A percentile compares a stretch with the other conserved stretches of the same genome.
Evolutionary conservation across 768 basidiomycete genomes (phyloP).

Genomic region (Termitomyces bulborhizus): DNA sequence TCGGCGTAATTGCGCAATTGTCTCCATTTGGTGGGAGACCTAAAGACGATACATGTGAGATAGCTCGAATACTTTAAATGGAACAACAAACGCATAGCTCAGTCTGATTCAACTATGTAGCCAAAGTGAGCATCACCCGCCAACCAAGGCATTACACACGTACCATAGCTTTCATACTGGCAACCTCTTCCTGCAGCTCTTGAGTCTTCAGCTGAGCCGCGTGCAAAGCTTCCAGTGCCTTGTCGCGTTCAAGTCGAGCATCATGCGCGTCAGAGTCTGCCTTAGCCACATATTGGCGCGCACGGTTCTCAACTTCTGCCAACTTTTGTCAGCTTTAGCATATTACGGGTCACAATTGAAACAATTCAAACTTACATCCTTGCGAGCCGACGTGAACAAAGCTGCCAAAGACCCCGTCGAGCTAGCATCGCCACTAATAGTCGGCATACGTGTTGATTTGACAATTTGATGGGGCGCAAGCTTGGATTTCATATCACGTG

Average conservation of each 20-base stretch:
- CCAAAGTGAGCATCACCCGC: conserved; percentile 9
- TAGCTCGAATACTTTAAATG: not conserved
- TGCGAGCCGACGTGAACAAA: conserved; percentile 17
- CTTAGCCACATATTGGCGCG: conserved; percentile 46
- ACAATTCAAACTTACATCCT: conserved; percentile 13
- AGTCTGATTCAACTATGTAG: conserved; percentile 43
- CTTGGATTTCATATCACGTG: conserved; percentile 7
- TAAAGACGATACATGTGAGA: conserved; percentile 16
- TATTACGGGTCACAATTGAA: no score
- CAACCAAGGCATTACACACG: conserved; percentile 18
- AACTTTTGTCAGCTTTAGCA: conserved; percentile 29
- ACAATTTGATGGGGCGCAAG: not conserved
- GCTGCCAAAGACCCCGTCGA: conserved; percentile 19
- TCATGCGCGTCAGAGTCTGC: conserved; percentile 39
- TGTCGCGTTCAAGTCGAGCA: conserved; percentile 44
- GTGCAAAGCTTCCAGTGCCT: conserved; percentile 38
- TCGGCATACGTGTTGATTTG: conserved; percentile 1
- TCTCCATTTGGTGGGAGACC: conserved; percentile 56
- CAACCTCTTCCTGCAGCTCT: conserved; percentile 39
- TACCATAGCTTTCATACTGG: conserved; percentile 38
- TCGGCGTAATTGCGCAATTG: conserved; percentile 53
- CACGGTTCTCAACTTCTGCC: conserved; percentile 48
- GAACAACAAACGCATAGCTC: conserved; percentile 43
- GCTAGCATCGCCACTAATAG: conserved; percentile 6
- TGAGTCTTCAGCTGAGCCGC: conserved; percentile 37